phyloP scores from a whole-genome alignment of 345 rosid genomes.

The Dovyalis caffra region DNA sequence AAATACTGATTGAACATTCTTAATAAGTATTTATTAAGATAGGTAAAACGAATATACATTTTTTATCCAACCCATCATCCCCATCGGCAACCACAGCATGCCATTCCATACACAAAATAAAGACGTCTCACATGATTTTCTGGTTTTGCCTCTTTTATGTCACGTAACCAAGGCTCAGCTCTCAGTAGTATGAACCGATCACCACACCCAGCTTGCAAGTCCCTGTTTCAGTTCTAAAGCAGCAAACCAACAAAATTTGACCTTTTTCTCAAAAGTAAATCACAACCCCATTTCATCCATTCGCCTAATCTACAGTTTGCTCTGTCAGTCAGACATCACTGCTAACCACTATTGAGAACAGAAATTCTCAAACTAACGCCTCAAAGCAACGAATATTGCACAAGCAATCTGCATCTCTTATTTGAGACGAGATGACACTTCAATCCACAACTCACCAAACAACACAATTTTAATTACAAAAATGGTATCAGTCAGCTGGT shows the following conservation, averaged over 20 bases:
- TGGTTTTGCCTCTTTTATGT: too few species aligned
- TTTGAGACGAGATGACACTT: not conserved
- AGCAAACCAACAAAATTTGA: not conserved
- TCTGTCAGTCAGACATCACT: not conserved
- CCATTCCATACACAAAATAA: too few species aligned
- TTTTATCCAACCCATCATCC: too few species aligned
- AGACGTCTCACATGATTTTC: too few species aligned
- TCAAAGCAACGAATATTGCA: conserved; percentile 4
- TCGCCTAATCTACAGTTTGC: not conserved
- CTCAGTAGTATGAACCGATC: too few species aligned
- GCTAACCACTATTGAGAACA: not conserved
- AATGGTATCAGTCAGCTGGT: conserved; percentile 27
- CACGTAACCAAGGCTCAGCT: too few species aligned
- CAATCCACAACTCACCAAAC: conserved; percentile 10
- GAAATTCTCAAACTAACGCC: not conserved
- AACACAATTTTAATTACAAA: conserved; percentile 35
- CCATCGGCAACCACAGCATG: too few species aligned
- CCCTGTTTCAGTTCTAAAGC: not conserved
- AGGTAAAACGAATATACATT: too few species aligned
- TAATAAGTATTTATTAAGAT: too few species aligned
- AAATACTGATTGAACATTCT: too few species aligned
- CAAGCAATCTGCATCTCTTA: conserved; percentile 7
- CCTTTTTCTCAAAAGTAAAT: not conserved
- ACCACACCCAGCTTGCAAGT: not conserved
- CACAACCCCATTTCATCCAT: not conserved